Conservation (phyloP, 2,329 filamentous ascomycete species). For the Aspergillus novoparasiticus region DNA sequence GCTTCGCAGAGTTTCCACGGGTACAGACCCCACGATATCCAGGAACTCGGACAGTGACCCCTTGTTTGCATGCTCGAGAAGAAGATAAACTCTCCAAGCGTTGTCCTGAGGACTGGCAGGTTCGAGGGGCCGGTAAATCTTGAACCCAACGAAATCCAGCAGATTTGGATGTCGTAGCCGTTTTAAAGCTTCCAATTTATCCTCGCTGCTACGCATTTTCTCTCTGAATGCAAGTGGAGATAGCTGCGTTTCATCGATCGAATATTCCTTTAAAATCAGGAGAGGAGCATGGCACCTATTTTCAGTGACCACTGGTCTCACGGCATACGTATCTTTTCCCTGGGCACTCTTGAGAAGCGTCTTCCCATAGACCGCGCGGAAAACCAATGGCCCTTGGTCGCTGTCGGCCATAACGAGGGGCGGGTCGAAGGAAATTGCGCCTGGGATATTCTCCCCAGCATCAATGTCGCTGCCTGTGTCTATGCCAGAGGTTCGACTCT, state of each 20-base stretch:
- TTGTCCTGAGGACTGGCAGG: slow-evolving; percentile 44
- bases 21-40: slow-evolving; percentile 73
- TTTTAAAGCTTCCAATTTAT: slow-evolving; percentile 74
- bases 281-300: slow-evolving; percentile 59
- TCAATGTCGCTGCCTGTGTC: slow-evolving; percentile 34
- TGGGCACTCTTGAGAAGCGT: slow-evolving; percentile 66
- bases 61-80: slow-evolving; percentile 77
- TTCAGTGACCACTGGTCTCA: slow-evolving; percentile 65
- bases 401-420: slow-evolving; percentile 60
- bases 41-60: slow-evolving; percentile 82
- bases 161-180: slow-evolving; percentile 75
- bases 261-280: slow-evolving; percentile 74
- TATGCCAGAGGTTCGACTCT: slow-evolving; percentile 39
- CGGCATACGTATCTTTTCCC: slow-evolving; percentile 66
- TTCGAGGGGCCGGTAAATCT: slow-evolving; percentile 61
- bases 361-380: slow-evolving; percentile 72
- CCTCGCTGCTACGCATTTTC: slow-evolving; percentile 74
- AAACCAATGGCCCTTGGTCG: slow-evolving; percentile 65
- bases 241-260: slow-evolving; percentile 59
- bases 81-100: slow-evolving; percentile 72
- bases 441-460: slow-evolving; percentile 36
- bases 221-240: slow-evolving; percentile 70
- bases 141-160: slow-evolving; percentile 79
- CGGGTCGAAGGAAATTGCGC: slow-evolving; percentile 46
- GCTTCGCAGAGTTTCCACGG: slow-evolving; percentile 74